Evolutionary conservation across 1,139 yeast species (phyloP).

Genomic region (Pichia sorboxylosa): DNA sequence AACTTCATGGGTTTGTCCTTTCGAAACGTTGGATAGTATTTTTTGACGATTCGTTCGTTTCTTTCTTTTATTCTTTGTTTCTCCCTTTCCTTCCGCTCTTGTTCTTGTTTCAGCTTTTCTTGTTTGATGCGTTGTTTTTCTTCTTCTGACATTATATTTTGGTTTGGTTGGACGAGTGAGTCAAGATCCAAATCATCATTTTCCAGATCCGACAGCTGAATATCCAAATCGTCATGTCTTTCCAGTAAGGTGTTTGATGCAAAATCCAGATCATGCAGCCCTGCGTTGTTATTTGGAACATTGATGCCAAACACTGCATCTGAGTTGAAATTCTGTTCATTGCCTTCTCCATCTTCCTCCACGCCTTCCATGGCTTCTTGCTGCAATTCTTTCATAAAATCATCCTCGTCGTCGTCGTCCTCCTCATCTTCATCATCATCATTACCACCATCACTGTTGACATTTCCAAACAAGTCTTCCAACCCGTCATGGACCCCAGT

Average conservation of each 20-base stretch:
- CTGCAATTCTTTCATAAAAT: conserved; percentile 26
- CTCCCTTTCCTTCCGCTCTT: conserved; percentile 16
- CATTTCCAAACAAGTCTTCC: conserved; percentile 10
- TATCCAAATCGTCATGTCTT: conserved; percentile 23
- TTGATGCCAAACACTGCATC: conserved; percentile 35
- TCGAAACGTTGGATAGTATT: conserved; percentile 58
- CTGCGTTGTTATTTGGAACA: conserved; percentile 23
- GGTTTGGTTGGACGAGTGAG: not conserved
- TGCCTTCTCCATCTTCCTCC: conserved; percentile 29
- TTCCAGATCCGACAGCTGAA: conserved; percentile 26
- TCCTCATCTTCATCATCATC: conserved; percentile 1
- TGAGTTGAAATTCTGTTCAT: conserved; percentile 24
- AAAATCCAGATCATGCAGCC: conserved; percentile 33
- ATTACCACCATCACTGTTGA: not conserved
- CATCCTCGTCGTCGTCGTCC: conserved; percentile 24
- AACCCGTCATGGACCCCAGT: conserved; percentile 21
- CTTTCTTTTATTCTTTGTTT: conserved; percentile 24
- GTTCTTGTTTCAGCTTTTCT: conserved; percentile 10
- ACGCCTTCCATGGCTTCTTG: conserved; percentile 30
- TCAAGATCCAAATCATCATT: conserved; percentile 5
- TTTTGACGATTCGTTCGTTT: conserved; percentile 30
- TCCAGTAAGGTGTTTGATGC: conserved; percentile 30
- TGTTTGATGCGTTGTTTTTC: conserved; percentile 4
- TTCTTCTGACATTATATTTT: conserved; percentile 5
- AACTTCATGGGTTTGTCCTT: conserved; percentile 47